These are phyloP conservation scores for Apiospora koreana DNA, from an alignment of 2,329 filamentous ascomycete species.

Conservation along the genomic window DNA sequence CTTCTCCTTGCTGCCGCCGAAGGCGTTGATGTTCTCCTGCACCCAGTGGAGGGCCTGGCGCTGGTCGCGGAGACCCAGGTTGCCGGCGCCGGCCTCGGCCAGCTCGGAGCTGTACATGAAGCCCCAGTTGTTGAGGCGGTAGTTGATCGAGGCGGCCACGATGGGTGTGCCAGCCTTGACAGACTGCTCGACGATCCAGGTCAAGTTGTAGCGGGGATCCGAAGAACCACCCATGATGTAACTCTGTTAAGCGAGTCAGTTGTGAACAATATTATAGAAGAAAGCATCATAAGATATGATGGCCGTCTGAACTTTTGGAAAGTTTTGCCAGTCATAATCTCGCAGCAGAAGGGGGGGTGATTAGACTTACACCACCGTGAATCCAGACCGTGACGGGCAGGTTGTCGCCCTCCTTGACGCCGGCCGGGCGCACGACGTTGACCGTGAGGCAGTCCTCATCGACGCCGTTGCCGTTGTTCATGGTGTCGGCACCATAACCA, in stretches of 20 bases:
- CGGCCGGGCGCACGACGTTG: constrained; percentile 57
- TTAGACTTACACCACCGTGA: constrained; percentile 44
- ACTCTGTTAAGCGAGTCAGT: constrained; percentile 10
- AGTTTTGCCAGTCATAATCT: too few species aligned
- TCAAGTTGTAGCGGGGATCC: constrained; percentile 59
- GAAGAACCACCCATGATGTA: constrained; percentile 28
- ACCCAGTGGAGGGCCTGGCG: constrained; percentile 51
- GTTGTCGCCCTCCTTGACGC: constrained; percentile 38
- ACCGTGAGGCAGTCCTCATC: constrained; percentile 63
- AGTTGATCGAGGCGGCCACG: constrained; percentile 52
- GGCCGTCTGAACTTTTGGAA: neutral
- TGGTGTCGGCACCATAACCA: constrained; percentile 44
- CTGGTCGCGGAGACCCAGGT: constrained; percentile 53
- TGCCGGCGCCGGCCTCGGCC: constrained; percentile 43
- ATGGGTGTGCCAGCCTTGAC: constrained; percentile 48
- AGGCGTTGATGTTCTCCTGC: constrained; percentile 50
- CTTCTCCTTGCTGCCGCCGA: constrained; percentile 47
- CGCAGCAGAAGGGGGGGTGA: constrained; percentile 17
- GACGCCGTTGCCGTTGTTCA: constrained; percentile 10
- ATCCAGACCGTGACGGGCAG: constrained; percentile 64
- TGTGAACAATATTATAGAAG: too few species aligned
- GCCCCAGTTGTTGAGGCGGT: constrained; percentile 52
- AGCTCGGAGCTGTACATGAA: constrained; percentile 50
- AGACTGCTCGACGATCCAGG: constrained; percentile 33
- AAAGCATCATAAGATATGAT: neutral